Conservation (phyloP, 371 early-diverging fungal species). For the Haplosporangium sp. region DNA sequence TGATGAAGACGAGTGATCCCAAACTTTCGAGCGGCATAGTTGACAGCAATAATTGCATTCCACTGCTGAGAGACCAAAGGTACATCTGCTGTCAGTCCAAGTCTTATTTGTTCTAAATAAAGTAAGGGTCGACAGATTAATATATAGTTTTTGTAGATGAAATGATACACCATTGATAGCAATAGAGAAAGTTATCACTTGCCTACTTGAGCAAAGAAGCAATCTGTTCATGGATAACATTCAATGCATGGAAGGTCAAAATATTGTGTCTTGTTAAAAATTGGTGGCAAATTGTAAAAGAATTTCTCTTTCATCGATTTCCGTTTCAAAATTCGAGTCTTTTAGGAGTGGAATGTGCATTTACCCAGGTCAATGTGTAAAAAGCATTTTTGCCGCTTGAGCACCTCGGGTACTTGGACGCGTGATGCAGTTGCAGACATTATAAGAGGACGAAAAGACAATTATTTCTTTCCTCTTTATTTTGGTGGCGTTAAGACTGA, state of each 20-base stretch:
- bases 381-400: constrained; percentile 68
- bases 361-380: constrained; percentile 73
- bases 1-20: constrained; percentile 62
- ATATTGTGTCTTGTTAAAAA: constrained; percentile 8
- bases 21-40: constrained; percentile 68
- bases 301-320: not conserved
- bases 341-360: not conserved
- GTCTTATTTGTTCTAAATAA: constrained; percentile 75
- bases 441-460: not conserved
- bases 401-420: constrained; percentile 58
- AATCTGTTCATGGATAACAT: constrained; percentile 59
- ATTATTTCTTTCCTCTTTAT: not conserved
- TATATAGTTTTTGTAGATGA: not conserved
- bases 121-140: not conserved
- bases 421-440: constrained; percentile 37
- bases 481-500: not conserved
- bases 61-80: constrained; percentile 95
- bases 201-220: constrained; percentile 86
- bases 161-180: not conserved
- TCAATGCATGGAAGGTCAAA: not conserved
- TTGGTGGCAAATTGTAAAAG: constrained; percentile 28
- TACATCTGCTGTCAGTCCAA: constrained; percentile 71
- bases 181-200: constrained; percentile 36
- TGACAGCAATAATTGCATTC: constrained; percentile 86
- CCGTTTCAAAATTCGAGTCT: not conserved